Conservation (phyloP, 805 yeast species). For the Zygosaccharomyces siamensis region DNA sequence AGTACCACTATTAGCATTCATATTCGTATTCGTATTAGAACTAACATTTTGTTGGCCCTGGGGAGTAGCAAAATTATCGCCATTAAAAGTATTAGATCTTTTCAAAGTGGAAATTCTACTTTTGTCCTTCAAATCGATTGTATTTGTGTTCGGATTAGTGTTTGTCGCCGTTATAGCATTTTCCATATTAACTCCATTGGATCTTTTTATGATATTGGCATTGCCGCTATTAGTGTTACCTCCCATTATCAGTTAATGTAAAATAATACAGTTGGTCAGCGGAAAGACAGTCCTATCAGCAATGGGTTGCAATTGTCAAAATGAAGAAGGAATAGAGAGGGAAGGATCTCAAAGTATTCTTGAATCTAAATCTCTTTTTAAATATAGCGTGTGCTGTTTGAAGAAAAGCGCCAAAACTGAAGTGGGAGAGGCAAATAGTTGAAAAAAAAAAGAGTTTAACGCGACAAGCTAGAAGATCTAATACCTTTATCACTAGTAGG, state of each 20-base stretch:
- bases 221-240: constrained; percentile 4
- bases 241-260: constrained; percentile 1
- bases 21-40: neutral
- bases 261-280: neutral
- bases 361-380: neutral
- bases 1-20: neutral
- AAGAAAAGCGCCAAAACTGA: constrained; percentile 5
- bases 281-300: neutral
- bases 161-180: neutral
- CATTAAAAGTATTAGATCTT: constrained; percentile 1
- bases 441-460: neutral
- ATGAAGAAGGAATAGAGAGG: neutral
- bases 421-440: neutral
- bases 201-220: neutral
- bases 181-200: neutral
- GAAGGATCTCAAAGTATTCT: neutral
- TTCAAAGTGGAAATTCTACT: neutral
- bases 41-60: neutral
- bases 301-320: neutral
- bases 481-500: constrained; percentile 2
- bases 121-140: constrained; percentile 1
- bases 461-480: constrained; percentile 1
- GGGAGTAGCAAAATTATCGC: neutral
- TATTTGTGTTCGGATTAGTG: neutral
- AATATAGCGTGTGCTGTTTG: constrained; percentile 1